These are phyloP conservation scores for Serpula lacrymans DNA, from an alignment of 768 basidiomycete species.

Conservation along the genomic window DNA sequence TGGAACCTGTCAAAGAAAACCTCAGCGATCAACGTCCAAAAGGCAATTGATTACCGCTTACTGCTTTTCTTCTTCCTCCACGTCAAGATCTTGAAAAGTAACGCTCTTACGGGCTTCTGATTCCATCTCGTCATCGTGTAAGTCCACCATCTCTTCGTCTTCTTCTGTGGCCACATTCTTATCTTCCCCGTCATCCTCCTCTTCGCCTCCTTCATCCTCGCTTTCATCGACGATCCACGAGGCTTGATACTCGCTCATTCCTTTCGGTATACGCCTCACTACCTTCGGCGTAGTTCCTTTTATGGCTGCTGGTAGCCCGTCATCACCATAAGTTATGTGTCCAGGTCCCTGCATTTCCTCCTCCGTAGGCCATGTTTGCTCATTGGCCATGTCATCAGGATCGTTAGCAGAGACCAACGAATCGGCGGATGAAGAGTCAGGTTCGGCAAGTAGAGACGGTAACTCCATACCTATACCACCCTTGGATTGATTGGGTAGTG, in stretches of 20 bases:
- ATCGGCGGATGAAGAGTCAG: slow-evolving; percentile 64
- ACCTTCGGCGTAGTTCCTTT: slow-evolving; percentile 74
- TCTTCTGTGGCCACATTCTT: slow-evolving; percentile 43
- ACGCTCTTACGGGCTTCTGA: slow-evolving; percentile 49
- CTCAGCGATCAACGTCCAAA: background rate
- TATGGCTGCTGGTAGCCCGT: slow-evolving; percentile 56
- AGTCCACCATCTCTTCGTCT: slow-evolving; percentile 61
- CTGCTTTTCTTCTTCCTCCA: slow-evolving; percentile 86
- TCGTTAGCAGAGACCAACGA: slow-evolving; percentile 85
- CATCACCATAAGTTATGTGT: slow-evolving; percentile 12
- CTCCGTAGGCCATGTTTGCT: slow-evolving; percentile 98
- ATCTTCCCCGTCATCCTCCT: slow-evolving; percentile 41
- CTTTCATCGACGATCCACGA: slow-evolving; percentile 92
- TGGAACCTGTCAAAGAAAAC: slow-evolving; percentile 45
- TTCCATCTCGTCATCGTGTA: slow-evolving; percentile 56
- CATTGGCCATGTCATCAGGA: slow-evolving; percentile 86
- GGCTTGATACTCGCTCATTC: slow-evolving; percentile 95
- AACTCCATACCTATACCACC: slow-evolving; percentile 69
- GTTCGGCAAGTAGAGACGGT: slow-evolving; percentile 55
- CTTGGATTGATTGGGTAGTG: slow-evolving; percentile 38
- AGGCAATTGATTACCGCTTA: slow-evolving; percentile 34
- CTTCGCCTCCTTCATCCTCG: slow-evolving; percentile 56
- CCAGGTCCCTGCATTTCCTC: slow-evolving; percentile 74
- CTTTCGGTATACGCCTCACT: slow-evolving; percentile 86
- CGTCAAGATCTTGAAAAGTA: slow-evolving; percentile 73